Evolutionary conservation across 2,329 filamentous ascomycete genomes (phyloP).

Genomic region (Paraphaeosphaeria minitans): DNA sequence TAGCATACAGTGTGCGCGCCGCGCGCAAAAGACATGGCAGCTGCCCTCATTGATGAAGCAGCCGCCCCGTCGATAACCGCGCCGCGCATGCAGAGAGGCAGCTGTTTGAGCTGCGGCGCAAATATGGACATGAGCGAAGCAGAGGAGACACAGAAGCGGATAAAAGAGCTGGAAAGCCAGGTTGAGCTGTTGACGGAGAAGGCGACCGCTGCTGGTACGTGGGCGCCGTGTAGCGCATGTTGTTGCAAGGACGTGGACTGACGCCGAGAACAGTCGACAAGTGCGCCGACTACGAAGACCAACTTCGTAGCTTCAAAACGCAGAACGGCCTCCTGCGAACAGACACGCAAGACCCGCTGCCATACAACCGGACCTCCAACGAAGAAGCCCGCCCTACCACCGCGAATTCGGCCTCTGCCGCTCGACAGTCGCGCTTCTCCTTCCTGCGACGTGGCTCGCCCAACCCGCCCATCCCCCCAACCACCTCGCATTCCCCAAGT

Average conservation of each 20-base stretch:
- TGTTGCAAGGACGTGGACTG: too few relatives aligned
- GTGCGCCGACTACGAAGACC: slow-evolving; percentile 80
- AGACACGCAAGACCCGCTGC: slow-evolving; percentile 28
- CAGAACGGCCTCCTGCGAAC: slow-evolving; percentile 25
- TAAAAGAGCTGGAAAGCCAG: slow-evolving; percentile 69
- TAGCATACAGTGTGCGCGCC: not conserved
- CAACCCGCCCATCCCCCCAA: slow-evolving; percentile 20
- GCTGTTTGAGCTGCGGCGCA: slow-evolving; percentile 41
- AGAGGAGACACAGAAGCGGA: slow-evolving; percentile 31
- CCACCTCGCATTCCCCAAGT: slow-evolving; percentile 31
- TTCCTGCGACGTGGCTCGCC: slow-evolving; percentile 48
- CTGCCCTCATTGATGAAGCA: slow-evolving; percentile 20
- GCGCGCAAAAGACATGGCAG: slow-evolving; percentile 24
- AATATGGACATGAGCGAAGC: slow-evolving; percentile 18
- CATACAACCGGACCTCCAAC: slow-evolving; percentile 27
- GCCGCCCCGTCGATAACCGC: slow-evolving; percentile 26
- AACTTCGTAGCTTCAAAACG: slow-evolving; percentile 62
- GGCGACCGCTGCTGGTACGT: slow-evolving; percentile 65
- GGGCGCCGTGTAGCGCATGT: not conserved
- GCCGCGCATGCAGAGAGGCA: slow-evolving; percentile 27
- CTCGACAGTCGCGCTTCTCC: slow-evolving; percentile 49
- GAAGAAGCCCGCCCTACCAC: slow-evolving; percentile 38
- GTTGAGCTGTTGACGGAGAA: slow-evolving; percentile 73
- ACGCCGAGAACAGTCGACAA: slow-evolving; percentile 53
- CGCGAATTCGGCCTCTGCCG: slow-evolving; percentile 31